Percentiles rank a stretch among this genome's conserved stretches.
These are phyloP conservation scores for Aspergillus versicolor DNA, from an alignment of 2,329 filamentous ascomycete genomes.

Conservation along the genomic window DNA sequence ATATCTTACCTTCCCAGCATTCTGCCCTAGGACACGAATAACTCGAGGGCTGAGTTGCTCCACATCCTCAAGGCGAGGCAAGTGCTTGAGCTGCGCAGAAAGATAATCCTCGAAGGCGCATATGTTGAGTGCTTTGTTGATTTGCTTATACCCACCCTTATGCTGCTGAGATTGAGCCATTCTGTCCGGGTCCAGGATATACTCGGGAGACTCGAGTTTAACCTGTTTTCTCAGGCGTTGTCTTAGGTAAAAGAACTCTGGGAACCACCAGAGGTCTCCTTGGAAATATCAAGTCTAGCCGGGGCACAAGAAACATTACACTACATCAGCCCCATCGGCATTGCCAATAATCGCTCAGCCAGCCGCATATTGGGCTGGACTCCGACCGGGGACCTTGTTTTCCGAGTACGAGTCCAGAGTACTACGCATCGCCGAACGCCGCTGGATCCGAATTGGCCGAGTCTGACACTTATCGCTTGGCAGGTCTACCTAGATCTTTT, in stretches of 20 bases:
- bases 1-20: slow-evolving; percentile 41
- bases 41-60: slow-evolving; percentile 45
- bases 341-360: background rate
- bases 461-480: background rate
- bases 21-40: slow-evolving; percentile 46
- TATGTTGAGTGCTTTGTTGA: slow-evolving; percentile 50
- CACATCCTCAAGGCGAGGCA: slow-evolving; percentile 42
- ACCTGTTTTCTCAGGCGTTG: background rate
- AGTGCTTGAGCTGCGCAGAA: slow-evolving; percentile 32
- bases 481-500: background rate
- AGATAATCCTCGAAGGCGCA: slow-evolving; percentile 53
- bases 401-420: slow-evolving; percentile 9
- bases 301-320: background rate
- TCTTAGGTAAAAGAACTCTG: background rate
- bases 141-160: slow-evolving; percentile 29
- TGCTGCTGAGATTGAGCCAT: slow-evolving; percentile 6
- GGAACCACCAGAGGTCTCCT: background rate
- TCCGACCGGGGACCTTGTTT: slow-evolving; percentile 1
- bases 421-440: slow-evolving; percentile 5
- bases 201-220: background rate
- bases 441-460: slow-evolving; percentile 4
- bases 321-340: slow-evolving; percentile 1
- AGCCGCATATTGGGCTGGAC: slow-evolving; percentile 3
- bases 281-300: background rate
- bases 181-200: background rate